Conservation (phyloP, 352 stramenopile genomes). For the Phytopythium mirpurense region DNA sequence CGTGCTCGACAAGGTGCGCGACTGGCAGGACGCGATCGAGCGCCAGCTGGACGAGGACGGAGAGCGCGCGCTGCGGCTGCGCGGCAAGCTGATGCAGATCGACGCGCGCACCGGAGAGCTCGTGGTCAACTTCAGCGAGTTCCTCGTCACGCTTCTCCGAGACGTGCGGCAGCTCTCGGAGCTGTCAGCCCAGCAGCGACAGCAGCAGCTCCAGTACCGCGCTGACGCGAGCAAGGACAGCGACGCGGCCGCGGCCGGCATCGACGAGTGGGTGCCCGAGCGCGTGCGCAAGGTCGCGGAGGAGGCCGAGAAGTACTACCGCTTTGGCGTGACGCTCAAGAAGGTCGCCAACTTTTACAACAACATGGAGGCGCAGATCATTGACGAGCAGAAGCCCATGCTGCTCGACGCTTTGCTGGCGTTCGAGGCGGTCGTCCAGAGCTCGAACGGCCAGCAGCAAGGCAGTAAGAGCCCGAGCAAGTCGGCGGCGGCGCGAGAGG, state of each 20-base stretch:
- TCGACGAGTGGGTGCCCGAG: conserved; percentile 59
- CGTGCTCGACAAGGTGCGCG: conserved; percentile 72
- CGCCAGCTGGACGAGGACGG: conserved; percentile 54
- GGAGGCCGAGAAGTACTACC: conserved; percentile 92
- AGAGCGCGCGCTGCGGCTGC: conserved; percentile 62
- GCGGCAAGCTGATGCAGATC: conserved; percentile 90
- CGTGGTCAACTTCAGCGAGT: conserved; percentile 92
- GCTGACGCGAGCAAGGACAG: conserved; percentile 5
- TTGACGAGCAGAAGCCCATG: conserved; percentile 93
- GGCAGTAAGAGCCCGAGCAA: conserved; percentile 39
- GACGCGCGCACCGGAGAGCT: conserved; percentile 79
- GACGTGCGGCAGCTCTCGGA: conserved; percentile 91
- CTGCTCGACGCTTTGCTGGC: conserved; percentile 89
- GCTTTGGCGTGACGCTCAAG: conserved; percentile 93
- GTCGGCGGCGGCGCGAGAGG: conserved; percentile 21
- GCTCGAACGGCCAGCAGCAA: conserved; percentile 25
- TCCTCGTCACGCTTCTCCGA: conserved; percentile 89
- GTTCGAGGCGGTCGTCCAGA: conserved; percentile 87
- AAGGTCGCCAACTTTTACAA: conserved; percentile 98
- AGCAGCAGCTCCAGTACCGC: conserved; percentile 9
- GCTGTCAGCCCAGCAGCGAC: conserved; percentile 52
- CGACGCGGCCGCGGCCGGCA: not conserved
- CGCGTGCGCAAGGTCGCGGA: conserved; percentile 67
- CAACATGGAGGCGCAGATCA: conserved; percentile 92
- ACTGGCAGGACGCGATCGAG: conserved; percentile 85